Evolutionary conservation across 129 eudicot genomes (phyloP).

Genomic region (Scalesia atractyloides): DNA sequence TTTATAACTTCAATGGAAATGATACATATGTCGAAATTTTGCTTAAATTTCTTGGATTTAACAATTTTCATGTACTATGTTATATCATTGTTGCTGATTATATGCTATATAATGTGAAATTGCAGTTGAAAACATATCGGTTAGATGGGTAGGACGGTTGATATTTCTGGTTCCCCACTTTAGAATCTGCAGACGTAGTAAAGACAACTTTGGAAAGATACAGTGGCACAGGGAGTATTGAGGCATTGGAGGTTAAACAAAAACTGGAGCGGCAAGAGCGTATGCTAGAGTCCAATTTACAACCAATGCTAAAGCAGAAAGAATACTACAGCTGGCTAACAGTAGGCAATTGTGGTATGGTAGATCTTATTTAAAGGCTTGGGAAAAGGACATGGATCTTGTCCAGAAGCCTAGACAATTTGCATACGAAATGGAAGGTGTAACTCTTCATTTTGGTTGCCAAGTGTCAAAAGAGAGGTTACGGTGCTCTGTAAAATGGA

Average conservation of each 20-base stretch:
- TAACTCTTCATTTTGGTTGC: conserved; percentile 65
- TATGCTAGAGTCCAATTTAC: conserved; percentile 72
- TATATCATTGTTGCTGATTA: conserved; percentile 22
- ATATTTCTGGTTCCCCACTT: conserved; percentile 51
- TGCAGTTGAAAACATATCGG: conserved; percentile 30
- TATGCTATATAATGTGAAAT: conserved; percentile 6
- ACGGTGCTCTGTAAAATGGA: conserved; percentile 48
- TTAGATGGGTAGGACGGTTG: conserved; percentile 68
- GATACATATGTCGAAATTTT: background rate
- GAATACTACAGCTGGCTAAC: conserved; percentile 36
- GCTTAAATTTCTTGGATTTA: background rate
- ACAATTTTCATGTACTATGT: background rate
- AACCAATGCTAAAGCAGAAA: conserved; percentile 35
- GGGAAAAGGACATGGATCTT: conserved; percentile 46
- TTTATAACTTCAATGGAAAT: background rate
- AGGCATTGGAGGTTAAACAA: conserved; percentile 54
- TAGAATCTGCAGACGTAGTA: conserved; percentile 46
- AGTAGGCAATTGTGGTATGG: conserved; percentile 41
- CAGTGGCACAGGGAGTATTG: conserved; percentile 57
- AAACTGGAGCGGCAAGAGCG: conserved; percentile 44
- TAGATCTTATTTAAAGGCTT: conserved; percentile 50
- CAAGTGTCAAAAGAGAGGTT: conserved; percentile 59
- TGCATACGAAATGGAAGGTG: conserved; percentile 41
- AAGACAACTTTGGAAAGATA: conserved; percentile 44
- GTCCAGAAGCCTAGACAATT: conserved; percentile 45